phyloP scores from a whole-genome alignment of 169 alveolate species.

The Cryptosporidium tyzzeri region DNA sequence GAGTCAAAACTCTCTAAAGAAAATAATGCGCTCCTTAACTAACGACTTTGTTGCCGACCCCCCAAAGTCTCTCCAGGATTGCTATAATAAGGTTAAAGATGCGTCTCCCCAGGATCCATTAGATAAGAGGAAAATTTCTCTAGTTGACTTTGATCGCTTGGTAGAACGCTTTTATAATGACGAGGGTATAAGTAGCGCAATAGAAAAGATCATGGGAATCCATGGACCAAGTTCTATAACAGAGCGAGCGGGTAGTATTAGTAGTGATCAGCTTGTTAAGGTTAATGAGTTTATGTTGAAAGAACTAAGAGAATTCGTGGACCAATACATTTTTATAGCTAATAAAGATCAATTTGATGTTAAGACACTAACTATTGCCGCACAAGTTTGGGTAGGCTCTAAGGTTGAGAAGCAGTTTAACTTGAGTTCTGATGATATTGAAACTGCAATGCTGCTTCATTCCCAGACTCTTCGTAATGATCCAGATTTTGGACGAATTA shows the following conservation, averaged over 20 bases:
- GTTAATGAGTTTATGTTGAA: slow-evolving; percentile 86
- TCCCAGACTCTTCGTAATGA: slow-evolving; percentile 78
- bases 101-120: slow-evolving; percentile 82
- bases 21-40: slow-evolving; percentile 78
- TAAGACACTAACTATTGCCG: slow-evolving; percentile 83
- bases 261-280: slow-evolving; percentile 79
- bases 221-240: slow-evolving; percentile 72
- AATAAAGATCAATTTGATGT: slow-evolving; percentile 79
- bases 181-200: slow-evolving; percentile 56
- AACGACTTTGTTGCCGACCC: slow-evolving; percentile 34
- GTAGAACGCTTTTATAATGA: slow-evolving; percentile 83
- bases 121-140: slow-evolving; percentile 80
- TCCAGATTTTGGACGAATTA: slow-evolving; percentile 79
- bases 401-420: slow-evolving; percentile 86
- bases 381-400: slow-evolving; percentile 88
- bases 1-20: slow-evolving; percentile 83
- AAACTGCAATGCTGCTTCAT: slow-evolving; percentile 81
- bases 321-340: slow-evolving; percentile 80
- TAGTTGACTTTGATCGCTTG: slow-evolving; percentile 81
- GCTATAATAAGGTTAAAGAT: slow-evolving; percentile 73
- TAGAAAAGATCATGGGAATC: slow-evolving; percentile 72
- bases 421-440: slow-evolving; percentile 85
- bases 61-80: slow-evolving; percentile 64
- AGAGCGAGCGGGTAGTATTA: slow-evolving; percentile 77
- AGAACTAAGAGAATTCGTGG: slow-evolving; percentile 82